phyloP scores from a whole-genome alignment of 257 asterid species.

The Ophiorrhiza pumila region DNA sequence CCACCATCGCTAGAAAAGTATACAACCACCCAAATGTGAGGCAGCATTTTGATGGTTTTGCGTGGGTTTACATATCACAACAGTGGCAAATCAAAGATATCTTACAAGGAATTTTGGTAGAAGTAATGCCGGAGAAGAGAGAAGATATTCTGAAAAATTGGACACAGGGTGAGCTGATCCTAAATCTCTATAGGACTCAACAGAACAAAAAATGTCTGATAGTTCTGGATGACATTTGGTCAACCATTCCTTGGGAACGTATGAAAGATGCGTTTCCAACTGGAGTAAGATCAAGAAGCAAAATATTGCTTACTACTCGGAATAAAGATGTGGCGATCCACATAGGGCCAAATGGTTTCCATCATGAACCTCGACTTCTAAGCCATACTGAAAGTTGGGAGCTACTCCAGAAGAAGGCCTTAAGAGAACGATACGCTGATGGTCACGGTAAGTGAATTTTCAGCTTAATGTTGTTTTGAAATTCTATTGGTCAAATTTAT shows the following conservation, averaged over 20 bases:
- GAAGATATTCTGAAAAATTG: conserved; percentile 16
- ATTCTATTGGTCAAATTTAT: too few relatives aligned
- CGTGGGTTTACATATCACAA: too few relatives aligned
- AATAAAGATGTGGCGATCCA: neutral
- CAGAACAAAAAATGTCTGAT: too few relatives aligned
- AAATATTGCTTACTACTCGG: neutral
- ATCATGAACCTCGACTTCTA: conserved; percentile 27
- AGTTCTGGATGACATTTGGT: too few relatives aligned
- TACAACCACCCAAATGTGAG: conserved; percentile 33
- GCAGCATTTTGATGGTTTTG: too few relatives aligned
- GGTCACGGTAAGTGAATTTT: neutral
- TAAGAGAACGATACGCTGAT: neutral
- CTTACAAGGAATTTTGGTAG: too few relatives aligned
- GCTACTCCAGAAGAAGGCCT: neutral
- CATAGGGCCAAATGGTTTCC: conserved; percentile 21
- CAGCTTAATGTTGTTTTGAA: too few relatives aligned
- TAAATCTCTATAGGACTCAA: conserved; percentile 22
- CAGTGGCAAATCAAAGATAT: too few relatives aligned
- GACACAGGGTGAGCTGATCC: conserved; percentile 39
- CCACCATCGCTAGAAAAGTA: conserved; percentile 40
- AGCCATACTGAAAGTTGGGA: conserved; percentile 11
- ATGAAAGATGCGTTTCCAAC: neutral
- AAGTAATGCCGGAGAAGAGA: conserved; percentile 30
- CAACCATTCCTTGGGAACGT: neutral
- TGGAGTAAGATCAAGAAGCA: neutral